Evolutionary conservation across 2,329 filamentous ascomycete species (phyloP).

Genomic region (Aschersonia sp.): DNA sequence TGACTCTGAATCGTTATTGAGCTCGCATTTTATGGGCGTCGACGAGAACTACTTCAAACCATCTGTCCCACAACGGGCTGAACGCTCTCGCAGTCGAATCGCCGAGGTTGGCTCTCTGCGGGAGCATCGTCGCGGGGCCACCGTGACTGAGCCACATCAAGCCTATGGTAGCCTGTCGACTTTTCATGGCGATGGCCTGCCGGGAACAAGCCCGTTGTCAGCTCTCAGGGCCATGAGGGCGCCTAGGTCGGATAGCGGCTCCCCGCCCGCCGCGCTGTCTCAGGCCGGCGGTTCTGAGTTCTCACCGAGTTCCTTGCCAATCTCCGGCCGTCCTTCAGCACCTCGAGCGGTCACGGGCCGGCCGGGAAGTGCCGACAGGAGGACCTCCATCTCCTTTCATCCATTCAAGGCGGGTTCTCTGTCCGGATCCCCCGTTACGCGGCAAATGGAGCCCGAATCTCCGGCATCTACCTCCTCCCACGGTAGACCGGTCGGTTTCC

Average conservation of each 20-base stretch:
- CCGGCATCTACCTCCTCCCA: slow-evolving; percentile 42
- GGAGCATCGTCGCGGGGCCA: slow-evolving; percentile 34
- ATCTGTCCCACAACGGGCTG: slow-evolving; percentile 46
- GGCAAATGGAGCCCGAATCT: slow-evolving; percentile 32
- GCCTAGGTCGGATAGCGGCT: slow-evolving; percentile 47
- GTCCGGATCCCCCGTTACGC: slow-evolving; percentile 65
- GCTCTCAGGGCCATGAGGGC: slow-evolving; percentile 57
- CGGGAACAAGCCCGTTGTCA: slow-evolving; percentile 76
- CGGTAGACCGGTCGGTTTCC: slow-evolving; percentile 30
- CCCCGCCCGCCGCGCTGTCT: slow-evolving; percentile 37
- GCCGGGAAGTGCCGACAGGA: slow-evolving; percentile 44
- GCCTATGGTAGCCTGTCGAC: slow-evolving; percentile 84
- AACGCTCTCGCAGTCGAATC: slow-evolving; percentile 19
- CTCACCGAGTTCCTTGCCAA: slow-evolving; percentile 36
- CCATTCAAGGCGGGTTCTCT: slow-evolving; percentile 93
- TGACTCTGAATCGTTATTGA: slow-evolving; percentile 78
- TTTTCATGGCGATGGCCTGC: slow-evolving; percentile 64
- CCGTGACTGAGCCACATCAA: slow-evolving; percentile 50
- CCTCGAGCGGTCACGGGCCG: slow-evolving; percentile 21
- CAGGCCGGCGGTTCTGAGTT: slow-evolving; percentile 28
- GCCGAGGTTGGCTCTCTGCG: slow-evolving; percentile 64
- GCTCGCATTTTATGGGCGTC: slow-evolving; percentile 83
- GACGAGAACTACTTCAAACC: slow-evolving; percentile 81
- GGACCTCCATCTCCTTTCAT: slow-evolving; percentile 79
- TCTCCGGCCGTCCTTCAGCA: slow-evolving; percentile 18